These are phyloP conservation scores for Centella asiatica DNA, from an alignment of 129 eudicot species.

Conservation along the genomic window DNA sequence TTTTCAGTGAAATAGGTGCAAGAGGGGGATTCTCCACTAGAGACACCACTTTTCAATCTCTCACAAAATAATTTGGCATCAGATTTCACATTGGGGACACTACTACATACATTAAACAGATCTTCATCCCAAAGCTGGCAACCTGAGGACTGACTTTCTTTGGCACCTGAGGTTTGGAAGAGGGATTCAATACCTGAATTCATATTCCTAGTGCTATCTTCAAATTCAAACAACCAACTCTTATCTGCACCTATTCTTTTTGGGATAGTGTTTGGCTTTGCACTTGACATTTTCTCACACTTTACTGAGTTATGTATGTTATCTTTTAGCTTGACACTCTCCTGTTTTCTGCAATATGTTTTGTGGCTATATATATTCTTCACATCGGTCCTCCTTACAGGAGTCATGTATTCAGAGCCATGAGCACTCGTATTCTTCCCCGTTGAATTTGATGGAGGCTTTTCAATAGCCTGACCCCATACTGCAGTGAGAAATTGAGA, in stretches of 20 bases:
- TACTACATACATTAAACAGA: constrained; percentile 14
- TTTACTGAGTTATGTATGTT: constrained; percentile 11
- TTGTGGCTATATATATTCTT: constrained; percentile 18
- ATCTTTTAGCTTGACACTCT: constrained; percentile 12
- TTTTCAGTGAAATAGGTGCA: constrained; percentile 22
- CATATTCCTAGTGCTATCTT: constrained; percentile 2
- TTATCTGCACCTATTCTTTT: constrained; percentile 12
- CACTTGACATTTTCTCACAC: constrained; percentile 15
- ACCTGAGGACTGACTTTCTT: constrained; percentile 16
- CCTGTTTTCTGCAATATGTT: constrained; percentile 6
- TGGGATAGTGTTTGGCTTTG: constrained; percentile 13
- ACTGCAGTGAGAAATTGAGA: constrained; percentile 19
- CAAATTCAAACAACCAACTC: constrained; percentile 25
- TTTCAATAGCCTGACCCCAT: constrained; percentile 29
- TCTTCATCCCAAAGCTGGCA: constrained; percentile 26
- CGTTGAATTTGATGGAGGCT: constrained; percentile 14
- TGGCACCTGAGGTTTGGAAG: constrained; percentile 18
- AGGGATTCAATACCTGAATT: constrained; percentile 23
- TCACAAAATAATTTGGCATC: constrained; percentile 17
- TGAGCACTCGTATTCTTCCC: constrained; percentile 18
- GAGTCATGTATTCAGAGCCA: constrained; percentile 21
- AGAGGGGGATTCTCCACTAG: constrained; percentile 14
- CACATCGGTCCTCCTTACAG: constrained; percentile 8
- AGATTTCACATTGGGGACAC: constrained; percentile 8
- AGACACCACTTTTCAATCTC: constrained; percentile 14